These are phyloP conservation scores for Protomyces lactucae-debilis DNA, from an alignment of 1,139 yeast species.

Conservation along the genomic window DNA sequence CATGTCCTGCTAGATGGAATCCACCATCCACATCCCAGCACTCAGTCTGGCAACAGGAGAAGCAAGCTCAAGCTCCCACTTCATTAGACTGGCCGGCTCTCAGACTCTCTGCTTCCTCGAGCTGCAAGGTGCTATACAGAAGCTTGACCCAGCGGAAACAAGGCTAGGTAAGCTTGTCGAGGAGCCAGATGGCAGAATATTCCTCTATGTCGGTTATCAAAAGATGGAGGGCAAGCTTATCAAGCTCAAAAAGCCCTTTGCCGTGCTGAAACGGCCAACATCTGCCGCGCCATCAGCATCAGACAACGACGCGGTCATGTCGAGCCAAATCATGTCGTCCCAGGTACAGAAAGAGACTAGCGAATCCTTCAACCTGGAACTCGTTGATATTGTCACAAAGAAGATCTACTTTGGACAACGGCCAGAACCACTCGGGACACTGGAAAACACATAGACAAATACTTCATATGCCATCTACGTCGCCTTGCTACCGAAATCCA, in stretches of 20 bases:
- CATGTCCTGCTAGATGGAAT: slow-evolving; percentile 2
- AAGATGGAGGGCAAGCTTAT: slow-evolving; percentile 27
- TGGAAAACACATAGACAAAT: not conserved
- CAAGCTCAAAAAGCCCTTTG: slow-evolving; percentile 25
- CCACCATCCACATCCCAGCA: slow-evolving; percentile 15
- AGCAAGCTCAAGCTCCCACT: not conserved
- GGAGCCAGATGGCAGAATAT: slow-evolving; percentile 18
- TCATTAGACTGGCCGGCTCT: slow-evolving; percentile 10
- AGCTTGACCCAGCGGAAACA: slow-evolving; percentile 8
- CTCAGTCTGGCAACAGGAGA: not conserved
- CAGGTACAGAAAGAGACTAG: not conserved
- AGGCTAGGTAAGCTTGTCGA: slow-evolving; percentile 13
- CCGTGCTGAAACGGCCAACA: slow-evolving; percentile 13
- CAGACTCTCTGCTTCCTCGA: slow-evolving; percentile 25
- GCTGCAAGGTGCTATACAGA: slow-evolving; percentile 27
- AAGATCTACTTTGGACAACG: slow-evolving; percentile 23
- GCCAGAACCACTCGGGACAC: slow-evolving; percentile 26
- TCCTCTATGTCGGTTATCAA: slow-evolving; percentile 28
- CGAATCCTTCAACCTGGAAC: slow-evolving; percentile 8
- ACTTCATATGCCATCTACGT: not conserved
- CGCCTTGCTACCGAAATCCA: not conserved
- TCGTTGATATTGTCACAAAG: slow-evolving; percentile 27
- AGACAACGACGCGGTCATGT: not conserved
- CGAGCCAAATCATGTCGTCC: not conserved
- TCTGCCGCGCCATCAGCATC: not conserved